Base-by-base conservation (phyloP, 805 yeast genomes). In the Starmerella sirachaensis region DNA sequence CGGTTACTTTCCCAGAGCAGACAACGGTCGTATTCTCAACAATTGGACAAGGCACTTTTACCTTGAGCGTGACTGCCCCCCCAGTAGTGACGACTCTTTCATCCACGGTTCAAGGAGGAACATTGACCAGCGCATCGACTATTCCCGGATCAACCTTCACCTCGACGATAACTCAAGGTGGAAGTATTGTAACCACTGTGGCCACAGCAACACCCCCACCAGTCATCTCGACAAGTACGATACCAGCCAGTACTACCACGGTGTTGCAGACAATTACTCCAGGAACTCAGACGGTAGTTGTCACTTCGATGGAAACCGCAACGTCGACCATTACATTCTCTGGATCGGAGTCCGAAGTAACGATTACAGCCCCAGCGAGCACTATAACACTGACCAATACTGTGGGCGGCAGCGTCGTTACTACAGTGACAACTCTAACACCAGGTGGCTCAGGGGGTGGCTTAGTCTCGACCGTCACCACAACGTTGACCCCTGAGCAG, bases 211-310 rank as follows among this genome's bases (percentile, higher is more conserved):
- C 38, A 3, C 40, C 46, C 3, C 22, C 37, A 11, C 33, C 38
- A 1, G 21, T 28, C 2, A 24, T 23, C 5, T 19, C 38, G 3
- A 38, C 46, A 1, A 4, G 34, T 4, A 22, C 34, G 1, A 28
- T 25, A 8, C 42, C 45, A 1, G 36, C 38, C 4, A 11, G 28
- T 1, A 37, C 43, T 8, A 31, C 37, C 6, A 35, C 43, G 10
- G 31, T 37, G 5, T 28, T 21, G 2, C 31, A 41, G 16, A 41
- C 46, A 2, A 31, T 41, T 24, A 19, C 20, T 4, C 35, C 42
- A 8, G 44, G 45, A 2, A 41, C 45, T 2, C 45, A 40, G 18
- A 43, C 41, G 12, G 23, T 38, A 18, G 36, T 37, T 4, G 40
- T 29, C 20, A 31, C 36, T 5, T 11, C 27, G 9, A 26, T 29